Percentiles rank a stretch among this genome's conserved stretches.
Conservation (phyloP, 768 basidiomycete species). For the Basidioascus undulatus region DNA sequence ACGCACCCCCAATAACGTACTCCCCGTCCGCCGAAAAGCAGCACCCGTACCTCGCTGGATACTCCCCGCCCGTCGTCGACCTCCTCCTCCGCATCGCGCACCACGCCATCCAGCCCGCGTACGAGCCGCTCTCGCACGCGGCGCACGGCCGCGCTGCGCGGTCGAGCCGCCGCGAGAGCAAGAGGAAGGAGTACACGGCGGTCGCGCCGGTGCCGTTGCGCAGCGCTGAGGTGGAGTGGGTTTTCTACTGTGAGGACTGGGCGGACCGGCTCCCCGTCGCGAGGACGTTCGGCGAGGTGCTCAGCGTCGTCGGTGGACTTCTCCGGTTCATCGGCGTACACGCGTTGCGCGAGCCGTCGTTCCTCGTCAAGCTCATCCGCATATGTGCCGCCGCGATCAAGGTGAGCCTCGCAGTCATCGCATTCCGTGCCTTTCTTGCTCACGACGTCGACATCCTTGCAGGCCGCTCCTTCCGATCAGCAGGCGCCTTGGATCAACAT, state of each 20-base stretch:
- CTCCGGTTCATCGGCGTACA: conserved; percentile 59
- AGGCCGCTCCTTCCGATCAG: no score
- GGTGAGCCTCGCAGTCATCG: not conserved
- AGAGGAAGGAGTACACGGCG: conserved; percentile 28
- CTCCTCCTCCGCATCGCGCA: conserved; percentile 53
- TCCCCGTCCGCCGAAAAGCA: conserved; percentile 21
- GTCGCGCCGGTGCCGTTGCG: conserved; percentile 52
- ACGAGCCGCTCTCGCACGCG: conserved; percentile 17
- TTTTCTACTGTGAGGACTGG: conserved; percentile 85
- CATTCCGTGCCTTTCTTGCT: not conserved
- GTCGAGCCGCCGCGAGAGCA: conserved; percentile 37
- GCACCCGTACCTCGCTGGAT: conserved; percentile 64
- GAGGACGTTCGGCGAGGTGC: conserved; percentile 38
- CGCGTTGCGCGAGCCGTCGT: conserved; percentile 48
- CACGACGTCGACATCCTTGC: not conserved
- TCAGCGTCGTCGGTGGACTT: conserved; percentile 50
- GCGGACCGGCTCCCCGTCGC: conserved; percentile 41
- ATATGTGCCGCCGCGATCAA: not conserved
- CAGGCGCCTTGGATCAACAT: conserved; percentile 41
- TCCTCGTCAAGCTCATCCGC: conserved; percentile 20
- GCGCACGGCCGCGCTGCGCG: not conserved
- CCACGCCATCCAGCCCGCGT: conserved; percentile 43
- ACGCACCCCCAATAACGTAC: conserved; percentile 1
- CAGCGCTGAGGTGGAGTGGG: conserved; percentile 47
- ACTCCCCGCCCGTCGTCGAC: conserved; percentile 62